A percentile compares a stretch with the other conserved stretches of the same genome.
These are phyloP conservation scores for Lactarius trivialis DNA, from an alignment of 768 basidiomycete species.

Conservation along the genomic window DNA sequence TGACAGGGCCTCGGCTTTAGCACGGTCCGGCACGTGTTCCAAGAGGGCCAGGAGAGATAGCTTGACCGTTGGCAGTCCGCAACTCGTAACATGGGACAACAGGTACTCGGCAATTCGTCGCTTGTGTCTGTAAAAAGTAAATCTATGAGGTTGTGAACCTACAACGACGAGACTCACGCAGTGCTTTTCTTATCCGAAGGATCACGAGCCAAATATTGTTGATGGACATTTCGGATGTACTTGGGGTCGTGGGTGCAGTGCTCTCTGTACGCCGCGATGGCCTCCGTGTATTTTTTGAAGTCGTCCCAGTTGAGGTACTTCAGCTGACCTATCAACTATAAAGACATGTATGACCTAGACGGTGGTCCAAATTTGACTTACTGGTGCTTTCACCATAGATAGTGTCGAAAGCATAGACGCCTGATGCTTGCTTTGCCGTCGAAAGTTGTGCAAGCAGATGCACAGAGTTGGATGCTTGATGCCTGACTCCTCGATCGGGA, in stretches of 20 bases:
- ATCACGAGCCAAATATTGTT: slow-evolving; percentile 42
- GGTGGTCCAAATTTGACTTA: slow-evolving; percentile 30
- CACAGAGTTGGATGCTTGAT: slow-evolving; percentile 52
- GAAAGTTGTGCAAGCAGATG: slow-evolving; percentile 38
- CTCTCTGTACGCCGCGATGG: slow-evolving; percentile 43
- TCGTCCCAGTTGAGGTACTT: slow-evolving; percentile 69
- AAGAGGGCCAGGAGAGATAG: slow-evolving; percentile 47
- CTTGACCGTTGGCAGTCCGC: slow-evolving; percentile 43
- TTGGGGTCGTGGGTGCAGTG: slow-evolving; percentile 54
- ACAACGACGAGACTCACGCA: slow-evolving; percentile 37
- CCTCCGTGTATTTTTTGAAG: slow-evolving; percentile 48
- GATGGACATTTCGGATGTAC: slow-evolving; percentile 56
- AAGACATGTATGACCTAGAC: not conserved
- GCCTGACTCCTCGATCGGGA: slow-evolving; percentile 36
- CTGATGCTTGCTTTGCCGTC: slow-evolving; percentile 37
- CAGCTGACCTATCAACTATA: slow-evolving; percentile 34
- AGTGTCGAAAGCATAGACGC: slow-evolving; percentile 65
- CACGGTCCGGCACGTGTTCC: slow-evolving; percentile 41
- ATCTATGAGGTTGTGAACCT: not conserved
- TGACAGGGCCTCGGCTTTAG: slow-evolving; percentile 48
- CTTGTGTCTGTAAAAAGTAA: slow-evolving; percentile 46
- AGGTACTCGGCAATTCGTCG: slow-evolving; percentile 68
- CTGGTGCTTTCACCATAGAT: slow-evolving; percentile 61
- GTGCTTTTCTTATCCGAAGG: slow-evolving; percentile 48
- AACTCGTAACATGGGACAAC: slow-evolving; percentile 67